Percentiles rank a stretch among this genome's conserved stretches.
Conservation (phyloP, 2,329 filamentous ascomycete species). For the Colletotrichum eleusines region DNA sequence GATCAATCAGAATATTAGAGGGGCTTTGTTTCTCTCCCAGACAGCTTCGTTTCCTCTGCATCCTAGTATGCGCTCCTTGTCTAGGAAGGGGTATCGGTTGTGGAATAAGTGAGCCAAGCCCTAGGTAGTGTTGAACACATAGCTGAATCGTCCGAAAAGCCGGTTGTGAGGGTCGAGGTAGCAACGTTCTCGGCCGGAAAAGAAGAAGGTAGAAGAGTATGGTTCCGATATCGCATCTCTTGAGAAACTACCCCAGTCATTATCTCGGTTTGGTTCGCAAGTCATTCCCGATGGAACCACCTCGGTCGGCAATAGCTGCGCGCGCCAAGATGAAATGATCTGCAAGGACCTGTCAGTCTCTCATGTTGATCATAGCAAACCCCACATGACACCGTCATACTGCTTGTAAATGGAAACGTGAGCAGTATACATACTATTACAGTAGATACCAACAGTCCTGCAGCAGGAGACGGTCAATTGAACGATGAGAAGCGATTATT, state of each 20-base stretch:
- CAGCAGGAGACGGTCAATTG: not conserved
- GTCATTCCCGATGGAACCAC: not conserved
- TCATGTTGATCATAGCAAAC: too few species aligned
- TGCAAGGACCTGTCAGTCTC: too few species aligned
- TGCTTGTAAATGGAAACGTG: too few species aligned
- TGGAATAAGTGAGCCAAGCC: too few species aligned
- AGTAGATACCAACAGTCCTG: not conserved
- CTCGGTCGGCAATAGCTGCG: too few species aligned
- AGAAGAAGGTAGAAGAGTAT: not conserved
- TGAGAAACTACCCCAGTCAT: not conserved
- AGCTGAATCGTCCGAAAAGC: too few species aligned
- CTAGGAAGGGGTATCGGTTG: not conserved
- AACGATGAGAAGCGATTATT: not conserved
- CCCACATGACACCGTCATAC: too few species aligned
- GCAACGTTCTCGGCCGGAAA: too few species aligned
- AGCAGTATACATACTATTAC: too few species aligned
- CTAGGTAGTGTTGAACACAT: too few species aligned
- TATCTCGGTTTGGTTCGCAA: not conserved
- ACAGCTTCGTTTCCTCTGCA: not conserved
- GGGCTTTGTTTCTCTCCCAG: not conserved
- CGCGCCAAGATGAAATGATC: too few species aligned
- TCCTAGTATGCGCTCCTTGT: not conserved
- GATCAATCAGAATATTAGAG: fast-evolving
- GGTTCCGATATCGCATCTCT: not conserved
- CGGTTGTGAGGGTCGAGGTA: not conserved